These are phyloP conservation scores for Clarireedia monteithiana DNA, from an alignment of 2,329 filamentous ascomycete genomes.

Conservation along the genomic window DNA sequence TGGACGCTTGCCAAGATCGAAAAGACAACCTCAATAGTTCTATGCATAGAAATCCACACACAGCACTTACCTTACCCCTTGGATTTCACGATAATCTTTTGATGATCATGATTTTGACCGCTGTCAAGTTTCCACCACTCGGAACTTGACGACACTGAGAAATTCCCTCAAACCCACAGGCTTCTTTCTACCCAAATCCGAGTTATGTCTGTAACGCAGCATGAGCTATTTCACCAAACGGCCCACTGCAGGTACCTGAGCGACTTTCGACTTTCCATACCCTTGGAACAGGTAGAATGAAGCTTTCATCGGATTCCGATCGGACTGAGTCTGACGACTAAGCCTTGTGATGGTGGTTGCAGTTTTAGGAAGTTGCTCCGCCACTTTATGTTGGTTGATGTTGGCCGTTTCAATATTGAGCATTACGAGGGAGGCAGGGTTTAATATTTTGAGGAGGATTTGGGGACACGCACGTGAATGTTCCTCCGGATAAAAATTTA, in stretches of 20 bases:
- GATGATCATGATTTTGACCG: neutral
- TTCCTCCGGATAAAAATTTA: neutral
- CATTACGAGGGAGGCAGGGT: neutral
- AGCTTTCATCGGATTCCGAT: neutral
- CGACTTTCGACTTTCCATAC: neutral
- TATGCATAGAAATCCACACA: neutral
- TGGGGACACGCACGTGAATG: neutral
- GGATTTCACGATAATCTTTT: conserved; percentile 2
- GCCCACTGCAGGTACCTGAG: neutral
- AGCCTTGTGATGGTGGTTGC: neutral
- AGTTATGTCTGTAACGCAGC: neutral
- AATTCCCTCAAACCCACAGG: conserved; percentile 1
- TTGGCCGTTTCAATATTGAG: neutral
- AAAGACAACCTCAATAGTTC: neutral
- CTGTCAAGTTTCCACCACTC: neutral
- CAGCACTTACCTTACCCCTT: conserved; percentile 4
- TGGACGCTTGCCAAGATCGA: neutral
- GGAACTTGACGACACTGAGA: neutral
- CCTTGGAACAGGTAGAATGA: neutral
- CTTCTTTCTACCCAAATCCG: neutral
- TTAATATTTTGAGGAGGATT: neutral
- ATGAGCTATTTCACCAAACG: conserved; percentile 5
- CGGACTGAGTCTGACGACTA: neutral
- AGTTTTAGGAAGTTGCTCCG: neutral
- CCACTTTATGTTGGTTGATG: neutral